Evolutionary conservation across 768 basidiomycete genomes (phyloP), one percentile per base, ranked within the genome.

Genomic region (Panaeolus papilionaceus): DNA sequence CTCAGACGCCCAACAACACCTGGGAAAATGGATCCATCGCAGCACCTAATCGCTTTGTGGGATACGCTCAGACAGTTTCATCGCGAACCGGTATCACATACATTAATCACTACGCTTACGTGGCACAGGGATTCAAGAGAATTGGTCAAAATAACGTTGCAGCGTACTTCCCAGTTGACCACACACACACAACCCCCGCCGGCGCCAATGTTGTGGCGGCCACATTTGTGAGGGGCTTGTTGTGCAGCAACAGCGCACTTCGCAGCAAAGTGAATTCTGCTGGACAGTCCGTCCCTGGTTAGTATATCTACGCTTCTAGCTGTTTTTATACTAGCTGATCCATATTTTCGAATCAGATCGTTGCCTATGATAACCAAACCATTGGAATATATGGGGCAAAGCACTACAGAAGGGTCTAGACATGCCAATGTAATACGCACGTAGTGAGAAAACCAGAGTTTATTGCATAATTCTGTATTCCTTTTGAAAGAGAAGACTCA

Each of bases 191-290:
- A 2, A 76, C 75, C 12, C 73, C 79, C 4, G 75, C 79, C 14
- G 85, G 83, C 37, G 86, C 86, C 3, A 79, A 79, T 45, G 78
- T 83, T 5, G 85, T 86, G 1, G 84, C 85, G 0, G 73, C 82
- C 68, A 80, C 85, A 12, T 86, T 86, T 69, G 78, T 85, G 5
- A 72, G 82, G 18, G 83, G 83, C 0, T 58, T 85, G 20, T 66
- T 83, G 38, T 85, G 85, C 54, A 58, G 54, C 54, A 58, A 37
- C 33, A 58, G 33, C 11, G 26, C 54, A 33, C 33, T 58, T 1
- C 26, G 28, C 14, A 58, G 54, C 54, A 58, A 58, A 16, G 26
- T 58, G 3, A 58, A 58, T 28, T 58, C 54, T 28, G 54, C 54
- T 33, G 54, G 54, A 58, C 26, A 28, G 28, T 58, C 54, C 28